phyloP scores from a whole-genome alignment of 2,329 filamentous ascomycete species.

The Orbilia blumenaviensis region DNA sequence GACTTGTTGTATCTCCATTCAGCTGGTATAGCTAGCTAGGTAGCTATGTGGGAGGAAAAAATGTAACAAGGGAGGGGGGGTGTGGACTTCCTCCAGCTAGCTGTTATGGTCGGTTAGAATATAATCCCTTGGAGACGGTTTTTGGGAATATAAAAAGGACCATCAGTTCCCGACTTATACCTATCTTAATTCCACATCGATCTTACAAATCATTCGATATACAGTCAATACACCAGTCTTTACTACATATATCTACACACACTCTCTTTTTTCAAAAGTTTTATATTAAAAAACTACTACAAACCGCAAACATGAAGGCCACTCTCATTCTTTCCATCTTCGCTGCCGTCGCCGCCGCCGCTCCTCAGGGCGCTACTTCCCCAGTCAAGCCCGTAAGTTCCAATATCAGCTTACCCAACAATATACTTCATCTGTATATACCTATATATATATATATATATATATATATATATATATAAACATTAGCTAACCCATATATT shows the following conservation, averaged over 20 bases:
- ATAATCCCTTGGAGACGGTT: too few species aligned
- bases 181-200: neutral
- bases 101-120: neutral
- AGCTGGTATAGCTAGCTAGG: neutral
- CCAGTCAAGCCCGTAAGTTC: neutral
- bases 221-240: neutral
- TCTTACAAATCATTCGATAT: neutral
- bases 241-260: neutral
- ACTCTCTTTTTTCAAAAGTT: neutral
- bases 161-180: neutral
- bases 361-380: neutral
- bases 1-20: neutral
- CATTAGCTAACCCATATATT: too few species aligned
- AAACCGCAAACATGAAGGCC: conserved; percentile 17
- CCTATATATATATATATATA: too few species aligned
- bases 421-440: too few species aligned
- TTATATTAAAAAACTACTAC: neutral
- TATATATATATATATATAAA: too few species aligned
- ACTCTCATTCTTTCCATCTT: conserved; percentile 18
- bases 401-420: neutral
- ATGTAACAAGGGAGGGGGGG: neutral
- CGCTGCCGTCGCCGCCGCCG: conserved; percentile 18
- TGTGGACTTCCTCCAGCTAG: too few species aligned
- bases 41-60: too few species aligned
- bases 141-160: neutral